phyloP scores from a whole-genome alignment of 2,329 filamentous ascomycete species.

The Claviceps cyperi region DNA sequence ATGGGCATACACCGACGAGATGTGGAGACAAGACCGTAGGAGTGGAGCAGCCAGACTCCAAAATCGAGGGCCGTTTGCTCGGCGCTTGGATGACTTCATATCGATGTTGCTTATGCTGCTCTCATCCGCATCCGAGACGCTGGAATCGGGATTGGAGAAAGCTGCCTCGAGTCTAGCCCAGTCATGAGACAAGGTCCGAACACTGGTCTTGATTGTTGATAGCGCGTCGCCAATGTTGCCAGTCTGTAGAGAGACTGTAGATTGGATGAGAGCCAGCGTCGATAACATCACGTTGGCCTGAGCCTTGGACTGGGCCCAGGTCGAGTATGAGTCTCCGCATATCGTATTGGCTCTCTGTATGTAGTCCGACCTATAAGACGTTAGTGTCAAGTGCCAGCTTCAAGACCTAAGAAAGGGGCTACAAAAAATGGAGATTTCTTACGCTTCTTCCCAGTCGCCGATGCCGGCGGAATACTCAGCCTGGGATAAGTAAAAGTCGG shows the following conservation, averaged over 20 bases:
- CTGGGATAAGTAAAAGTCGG: constrained; percentile 51
- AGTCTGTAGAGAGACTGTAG: constrained; percentile 47
- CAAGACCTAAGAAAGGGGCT: neutral
- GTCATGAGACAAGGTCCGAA: constrained; percentile 40
- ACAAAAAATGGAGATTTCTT: constrained; percentile 8
- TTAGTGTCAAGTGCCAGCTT: neutral
- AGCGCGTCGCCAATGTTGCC: constrained; percentile 46
- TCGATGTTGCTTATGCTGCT: constrained; percentile 15
- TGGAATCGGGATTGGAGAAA: constrained; percentile 12
- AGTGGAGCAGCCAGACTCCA: constrained; percentile 69
- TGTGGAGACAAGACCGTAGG: constrained; percentile 54
- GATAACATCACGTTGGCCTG: constrained; percentile 19
- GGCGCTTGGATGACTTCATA: constrained; percentile 9
- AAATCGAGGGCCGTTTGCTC: constrained; percentile 42
- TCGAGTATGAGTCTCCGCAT: constrained; percentile 14
- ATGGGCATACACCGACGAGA: constrained; percentile 67
- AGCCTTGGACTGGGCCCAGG: constrained; percentile 20
- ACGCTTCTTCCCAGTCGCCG: constrained; percentile 50
- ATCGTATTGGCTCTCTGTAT: constrained; percentile 27
- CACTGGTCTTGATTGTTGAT: constrained; percentile 38
- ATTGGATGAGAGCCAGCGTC: constrained; percentile 39
- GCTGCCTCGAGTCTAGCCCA: constrained; percentile 36
- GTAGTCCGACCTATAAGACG: constrained; percentile 12
- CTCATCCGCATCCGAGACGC: constrained; percentile 12
- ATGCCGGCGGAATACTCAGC: constrained; percentile 61